These are phyloP conservation scores for Diaporthe eres DNA, from an alignment of 2,329 filamentous ascomycete species.

Conservation along the genomic window DNA sequence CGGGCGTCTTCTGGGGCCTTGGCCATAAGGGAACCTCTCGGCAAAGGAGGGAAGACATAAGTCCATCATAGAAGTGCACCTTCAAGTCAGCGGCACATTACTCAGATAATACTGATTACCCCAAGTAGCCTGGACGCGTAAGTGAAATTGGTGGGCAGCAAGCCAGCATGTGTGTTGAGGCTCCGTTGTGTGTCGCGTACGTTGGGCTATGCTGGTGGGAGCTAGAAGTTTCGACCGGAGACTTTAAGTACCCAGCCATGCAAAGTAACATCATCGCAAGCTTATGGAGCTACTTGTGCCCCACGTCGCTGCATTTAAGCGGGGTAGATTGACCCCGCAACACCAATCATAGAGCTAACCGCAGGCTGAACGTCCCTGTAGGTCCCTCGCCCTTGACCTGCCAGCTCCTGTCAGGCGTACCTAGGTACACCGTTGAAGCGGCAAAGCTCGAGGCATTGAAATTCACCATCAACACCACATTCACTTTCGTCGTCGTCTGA, in stretches of 20 bases:
- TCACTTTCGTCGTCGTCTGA: not conserved
- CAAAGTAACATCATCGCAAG: conserved; percentile 34
- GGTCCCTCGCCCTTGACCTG: not conserved
- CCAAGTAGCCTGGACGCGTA: not conserved
- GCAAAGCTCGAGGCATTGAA: not conserved
- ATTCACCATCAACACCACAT: conserved; percentile 12
- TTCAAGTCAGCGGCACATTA: no score
- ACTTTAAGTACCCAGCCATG: conserved; percentile 7
- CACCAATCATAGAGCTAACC: conserved; percentile 13
- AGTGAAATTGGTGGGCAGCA: not conserved
- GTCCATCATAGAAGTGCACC: not conserved
- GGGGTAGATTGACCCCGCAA: not conserved
- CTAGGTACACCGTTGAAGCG: conserved; percentile 5
- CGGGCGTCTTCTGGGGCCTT: no score
- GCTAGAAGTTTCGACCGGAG: conserved; percentile 15
- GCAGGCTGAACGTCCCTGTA: not conserved
- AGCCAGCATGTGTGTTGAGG: not conserved
- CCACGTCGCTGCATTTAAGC: conserved; percentile 4
- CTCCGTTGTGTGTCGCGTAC: not conserved
- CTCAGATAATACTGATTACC: not conserved
- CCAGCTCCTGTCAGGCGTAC: conserved; percentile 12
- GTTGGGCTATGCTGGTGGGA: not conserved
- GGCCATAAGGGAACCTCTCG: no score
- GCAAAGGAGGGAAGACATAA: not conserved
- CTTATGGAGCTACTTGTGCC: not conserved